Percentiles rank a stretch among this genome's conserved stretches.
phyloP scores from a whole-genome alignment of 768 basidiomycete genomes.

The Austroboletus festivus region DNA sequence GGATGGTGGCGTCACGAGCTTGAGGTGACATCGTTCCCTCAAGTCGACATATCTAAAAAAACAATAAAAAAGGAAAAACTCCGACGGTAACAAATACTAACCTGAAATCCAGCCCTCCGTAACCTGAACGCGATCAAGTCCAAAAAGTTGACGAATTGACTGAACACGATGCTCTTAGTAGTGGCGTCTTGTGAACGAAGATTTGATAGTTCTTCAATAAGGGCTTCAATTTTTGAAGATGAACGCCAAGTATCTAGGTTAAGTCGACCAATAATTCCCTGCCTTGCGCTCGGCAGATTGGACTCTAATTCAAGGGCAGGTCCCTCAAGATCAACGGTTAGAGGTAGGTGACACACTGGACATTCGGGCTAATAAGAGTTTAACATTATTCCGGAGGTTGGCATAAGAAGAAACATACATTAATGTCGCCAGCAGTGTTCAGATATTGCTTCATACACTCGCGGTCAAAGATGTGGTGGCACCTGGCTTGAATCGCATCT shows the following conservation, averaged over 20 bases:
- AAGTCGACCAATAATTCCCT: conserved; percentile 91
- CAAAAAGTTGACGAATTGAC: conserved; percentile 90
- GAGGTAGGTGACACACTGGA: conserved; percentile 87
- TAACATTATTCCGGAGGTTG: background rate
- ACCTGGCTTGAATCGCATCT: conserved; percentile 92
- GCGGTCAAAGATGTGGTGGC: conserved; percentile 92
- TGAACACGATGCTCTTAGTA: conserved; percentile 95
- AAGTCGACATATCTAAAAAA: conserved; percentile 76
- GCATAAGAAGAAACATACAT: conserved; percentile 38
- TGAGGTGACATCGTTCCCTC: conserved; percentile 98
- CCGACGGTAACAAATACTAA: conserved; percentile 34
- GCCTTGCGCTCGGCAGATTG: conserved; percentile 47
- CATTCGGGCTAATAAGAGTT: conserved; percentile 66
- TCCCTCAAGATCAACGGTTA: conserved; percentile 95
- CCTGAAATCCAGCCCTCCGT: conserved; percentile 88
- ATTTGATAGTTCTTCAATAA: conserved; percentile 90
- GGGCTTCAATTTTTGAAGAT: conserved; percentile 95
- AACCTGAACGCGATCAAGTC: conserved; percentile 92
- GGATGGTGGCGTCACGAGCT: conserved; percentile 90
- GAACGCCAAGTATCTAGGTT: conserved; percentile 90
- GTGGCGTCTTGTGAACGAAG: conserved; percentile 81
- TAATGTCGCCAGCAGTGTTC: conserved; percentile 63
- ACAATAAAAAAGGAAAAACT: conserved; percentile 1
- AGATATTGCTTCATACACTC: conserved; percentile 95
- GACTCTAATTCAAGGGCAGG: conserved; percentile 85